These are phyloP conservation scores for Globisporangium yorkense DNA, from an alignment of 352 stramenopile genomes.

Conservation along the genomic window DNA sequence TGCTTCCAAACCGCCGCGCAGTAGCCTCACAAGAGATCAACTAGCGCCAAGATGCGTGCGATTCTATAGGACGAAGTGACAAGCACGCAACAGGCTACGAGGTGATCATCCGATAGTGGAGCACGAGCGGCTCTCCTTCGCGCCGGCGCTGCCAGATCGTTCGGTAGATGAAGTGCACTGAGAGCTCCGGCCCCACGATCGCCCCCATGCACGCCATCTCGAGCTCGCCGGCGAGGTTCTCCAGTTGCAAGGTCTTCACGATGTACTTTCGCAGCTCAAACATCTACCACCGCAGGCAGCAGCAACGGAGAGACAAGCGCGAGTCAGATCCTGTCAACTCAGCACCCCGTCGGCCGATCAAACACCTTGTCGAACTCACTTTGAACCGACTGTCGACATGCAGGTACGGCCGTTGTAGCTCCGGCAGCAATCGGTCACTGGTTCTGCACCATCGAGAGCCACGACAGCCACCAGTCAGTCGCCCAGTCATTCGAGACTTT, in stretches of 20 bases:
- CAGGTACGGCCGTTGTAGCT: constrained; percentile 41
- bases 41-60: neutral
- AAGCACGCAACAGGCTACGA: constrained; percentile 6
- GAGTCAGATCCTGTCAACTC: neutral
- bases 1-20: constrained; percentile 2
- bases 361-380: constrained; percentile 12
- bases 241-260: constrained; percentile 24
- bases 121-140: constrained; percentile 32
- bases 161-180: constrained; percentile 54
- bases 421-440: constrained; percentile 14
- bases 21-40: neutral
- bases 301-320: no score
- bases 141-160: constrained; percentile 62
- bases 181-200: constrained; percentile 57
- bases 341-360: no score
- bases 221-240: constrained; percentile 21
- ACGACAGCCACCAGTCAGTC: neutral
- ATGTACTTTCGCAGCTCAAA: constrained; percentile 54
- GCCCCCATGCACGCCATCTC: constrained; percentile 55
- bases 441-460: neutral
- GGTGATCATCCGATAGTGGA: constrained; percentile 42
- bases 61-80: constrained; percentile 4
- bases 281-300: constrained; percentile 22
- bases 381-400: constrained; percentile 60
- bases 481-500: neutral